Evolutionary conservation across 2,329 filamentous ascomycete species (phyloP), one percentile per base, ranked within the genome.

Genomic region (Trichoderma hamatum): DNA sequence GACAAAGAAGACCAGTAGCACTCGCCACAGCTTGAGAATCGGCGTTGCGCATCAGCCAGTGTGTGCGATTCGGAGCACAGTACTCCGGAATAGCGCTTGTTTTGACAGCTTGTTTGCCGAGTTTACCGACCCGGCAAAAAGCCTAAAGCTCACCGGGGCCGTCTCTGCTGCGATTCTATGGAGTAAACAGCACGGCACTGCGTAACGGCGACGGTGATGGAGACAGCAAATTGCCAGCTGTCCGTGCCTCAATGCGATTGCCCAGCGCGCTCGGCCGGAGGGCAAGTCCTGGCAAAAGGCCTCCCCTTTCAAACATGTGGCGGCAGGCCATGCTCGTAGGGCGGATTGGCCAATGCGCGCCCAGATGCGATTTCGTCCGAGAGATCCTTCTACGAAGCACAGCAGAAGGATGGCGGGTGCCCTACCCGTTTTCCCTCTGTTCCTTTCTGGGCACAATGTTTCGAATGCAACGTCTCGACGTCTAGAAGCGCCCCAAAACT

Each of bases 311-410:
- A n/a, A 34, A 30, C 30, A 55, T 43, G 63, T 66, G 63, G 63
- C 54, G 63, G 63, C 63, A 59, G 46, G 51, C 63, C 63, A 59
- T 51, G 28, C 58, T 30, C 54, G 54, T 51, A 59, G 52, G 49
- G 63, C 28, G 39, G 28, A 67, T 59, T 67, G 54, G 36, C 63
- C 63, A 67, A 51, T 67, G 36, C 63, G n/a, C 36, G 54, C 39
- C 52, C 54, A 39, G 54, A 67, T 67, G 63, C 63, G 63, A 67
- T 67, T 67, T 67, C 54, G 63, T 67, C 63, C 63, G 63, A 67
- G 54, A 67, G 63, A 67, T 67, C 39, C 54, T 67, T 67, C 39
- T n/a, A 58, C 52, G 39, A 34, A 62, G 60, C 30, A 43, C 28
- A 32, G 54, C 19, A 43, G 34, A 39, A 59, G 63, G 56, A 67